These are phyloP conservation scores for Globisporangium canariense DNA, from an alignment of 352 stramenopile species.

Conservation along the genomic window DNA sequence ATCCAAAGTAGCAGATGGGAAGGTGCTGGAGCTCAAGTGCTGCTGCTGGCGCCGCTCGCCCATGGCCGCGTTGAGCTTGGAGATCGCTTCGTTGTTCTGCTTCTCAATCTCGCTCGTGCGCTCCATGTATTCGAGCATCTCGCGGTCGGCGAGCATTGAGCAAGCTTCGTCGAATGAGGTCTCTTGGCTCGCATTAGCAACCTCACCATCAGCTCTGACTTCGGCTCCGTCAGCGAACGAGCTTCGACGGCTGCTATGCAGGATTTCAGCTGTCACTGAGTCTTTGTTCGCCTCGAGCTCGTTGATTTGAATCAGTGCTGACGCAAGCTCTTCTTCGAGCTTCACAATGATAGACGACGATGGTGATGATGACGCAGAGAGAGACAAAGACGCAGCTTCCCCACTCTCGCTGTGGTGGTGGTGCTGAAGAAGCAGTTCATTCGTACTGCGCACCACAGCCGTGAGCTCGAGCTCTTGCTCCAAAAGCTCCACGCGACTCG, in stretches of 20 bases:
- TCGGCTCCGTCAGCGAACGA: neutral
- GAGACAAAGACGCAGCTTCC: neutral
- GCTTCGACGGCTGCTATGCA: neutral
- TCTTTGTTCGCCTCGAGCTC: slow-evolving; percentile 15
- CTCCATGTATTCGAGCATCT: slow-evolving; percentile 18
- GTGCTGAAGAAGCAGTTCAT: slow-evolving; percentile 8
- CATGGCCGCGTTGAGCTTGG: slow-evolving; percentile 8
- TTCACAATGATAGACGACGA: slow-evolving; percentile 25
- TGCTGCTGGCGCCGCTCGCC: slow-evolving; percentile 2
- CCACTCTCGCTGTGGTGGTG: neutral
- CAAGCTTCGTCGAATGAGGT: neutral
- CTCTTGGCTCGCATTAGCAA: neutral
- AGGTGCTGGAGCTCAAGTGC: neutral
- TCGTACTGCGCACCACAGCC: slow-evolving; percentile 12
- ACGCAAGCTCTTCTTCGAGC: slow-evolving; percentile 24
- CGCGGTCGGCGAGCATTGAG: neutral
- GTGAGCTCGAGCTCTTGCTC: slow-evolving; percentile 18
- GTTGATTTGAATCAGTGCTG: slow-evolving; percentile 23
- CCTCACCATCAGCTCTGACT: neutral
- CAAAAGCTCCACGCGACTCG: slow-evolving; percentile 9
- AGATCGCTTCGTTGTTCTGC: slow-evolving; percentile 17
- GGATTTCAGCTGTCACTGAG: neutral
- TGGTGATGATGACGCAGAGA: neutral
- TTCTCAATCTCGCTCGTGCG: slow-evolving; percentile 20
- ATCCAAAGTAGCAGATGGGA: neutral